Evolutionary conservation across 108 stramenopile species (phyloP), one percentile per base, ranked within the genome.

Genomic region (Parmales sp.): DNA sequence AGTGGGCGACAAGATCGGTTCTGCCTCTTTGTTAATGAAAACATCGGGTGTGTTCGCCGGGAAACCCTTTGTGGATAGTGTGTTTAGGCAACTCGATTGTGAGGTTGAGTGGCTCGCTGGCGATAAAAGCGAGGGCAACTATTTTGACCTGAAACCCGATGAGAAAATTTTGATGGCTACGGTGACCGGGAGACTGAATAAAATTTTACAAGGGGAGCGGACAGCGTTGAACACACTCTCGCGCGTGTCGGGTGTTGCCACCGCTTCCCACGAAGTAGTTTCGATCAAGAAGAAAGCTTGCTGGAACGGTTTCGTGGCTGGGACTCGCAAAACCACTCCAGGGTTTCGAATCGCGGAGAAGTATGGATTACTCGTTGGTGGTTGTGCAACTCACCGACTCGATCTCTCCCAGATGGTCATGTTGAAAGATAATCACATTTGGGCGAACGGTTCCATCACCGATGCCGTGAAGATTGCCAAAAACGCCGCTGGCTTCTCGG

Each of bases 371-470:
- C 51, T 99, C 25, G 94, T 98, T 7, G 97, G 96, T 20, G 98
- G 97, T 18, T 92, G 86, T 9, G 91, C 91, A 13, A 97, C 95
- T 13, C 95, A 97, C 72, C 80, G 97, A 26, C 68, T 94, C 43
- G 95, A 96, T 83, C 66, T 98, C 44, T 88, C 89, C 68, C 98
- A 99, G 74, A 99, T 99, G 98, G 94, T 96, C 31, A 99, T 99
- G 98, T 76, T 99, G 38, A 99, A 99, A 69, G 94, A 95, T 67
- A 95, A 95, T 76, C 94, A 95, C 73, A 82, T 99, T 48, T 95
- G 94, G 91, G 68, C 81, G 37, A 86, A 87, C 11, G 95, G 96
- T 1, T 69, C 68, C 39, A 99, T 99, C 63, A 76, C 83, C 22
- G 79, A 82, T 5, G 97, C 97, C 1, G 96, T 99, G 6, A 66